Base-by-base conservation (phyloP, 2,329 filamentous ascomycete genomes). In the Ophiostoma novo-ulmi region DNA sequence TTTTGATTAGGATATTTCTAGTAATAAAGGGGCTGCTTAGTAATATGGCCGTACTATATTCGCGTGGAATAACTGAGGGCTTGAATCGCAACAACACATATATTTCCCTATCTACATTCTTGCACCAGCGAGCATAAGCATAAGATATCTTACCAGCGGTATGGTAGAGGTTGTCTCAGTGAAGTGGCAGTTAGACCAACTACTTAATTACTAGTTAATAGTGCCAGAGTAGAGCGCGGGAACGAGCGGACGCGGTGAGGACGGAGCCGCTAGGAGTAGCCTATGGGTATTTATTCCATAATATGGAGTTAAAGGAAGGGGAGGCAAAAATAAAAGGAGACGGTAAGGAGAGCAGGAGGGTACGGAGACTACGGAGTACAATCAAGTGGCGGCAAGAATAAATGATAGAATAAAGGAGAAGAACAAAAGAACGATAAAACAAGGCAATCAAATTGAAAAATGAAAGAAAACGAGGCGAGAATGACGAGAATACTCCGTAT, bases 221-320 rank as follows among this genome's bases (percentile, higher is more conserved):
- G 44, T 48, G 44, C 44, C 44, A 20, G 44, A 17, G 44, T n/a
- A 48, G 44, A 48, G 17, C 44, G 44, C 44, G 44, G 44, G 44
- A 48, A 20, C 44, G 44, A 48, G 44, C 44, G 52, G 22, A 58
- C 52, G 52, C 52, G 52, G 52, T 58, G n/a, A 58, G n/a, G 52
- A 58, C 22, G 52, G 52, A 58, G 52, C 52, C 52, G 52, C 52
- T 58, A 58, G 52, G n/a, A 58, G 8, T 17, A 13, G 52, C 17
- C 52, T 26, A 58, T 58, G 52, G 22, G 22, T 58, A 58, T 58
- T 58, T 58, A 31, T 31, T 58, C 26, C n/a, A 22, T 5, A 58
- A 26, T 26, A 26, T n/a, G n/a, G 52, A 31, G n/a, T 3, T 48
- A 48, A 17, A 48, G 44, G 5, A 48, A 17, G 44, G 20, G 6